Conservation (phyloP, 805 yeast genomes). For the Candida dajiaensis region DNA sequence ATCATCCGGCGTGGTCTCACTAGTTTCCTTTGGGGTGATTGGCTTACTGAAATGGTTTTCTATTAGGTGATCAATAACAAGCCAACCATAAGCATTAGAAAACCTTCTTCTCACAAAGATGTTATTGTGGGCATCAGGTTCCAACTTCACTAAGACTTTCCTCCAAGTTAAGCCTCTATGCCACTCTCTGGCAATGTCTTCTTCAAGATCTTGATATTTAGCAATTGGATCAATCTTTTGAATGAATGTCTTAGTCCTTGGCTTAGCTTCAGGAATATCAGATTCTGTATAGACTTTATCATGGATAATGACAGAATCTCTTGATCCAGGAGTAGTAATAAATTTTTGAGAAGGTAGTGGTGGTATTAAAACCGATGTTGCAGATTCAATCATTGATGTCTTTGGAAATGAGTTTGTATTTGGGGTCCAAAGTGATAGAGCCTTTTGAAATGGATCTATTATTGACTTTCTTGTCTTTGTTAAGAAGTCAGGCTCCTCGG, state of each 20-base stretch:
- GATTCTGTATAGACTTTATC: conserved; percentile 54
- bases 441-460: conserved; percentile 39
- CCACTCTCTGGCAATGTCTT: conserved; percentile 63
- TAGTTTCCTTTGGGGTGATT: conserved; percentile 7
- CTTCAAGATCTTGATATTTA: conserved; percentile 48
- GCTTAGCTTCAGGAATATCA: conserved; percentile 36
- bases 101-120: conserved; percentile 66
- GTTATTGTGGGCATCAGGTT: conserved; percentile 76
- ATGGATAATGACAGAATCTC: conserved; percentile 58
- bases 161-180: conserved; percentile 68
- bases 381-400: conserved; percentile 64
- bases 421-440: conserved; percentile 38
- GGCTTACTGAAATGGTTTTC: conserved; percentile 48
- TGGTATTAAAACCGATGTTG: conserved; percentile 59
- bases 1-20: conserved; percentile 3
- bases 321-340: conserved; percentile 54
- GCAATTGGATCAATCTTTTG: conserved; percentile 27
- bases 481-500: conserved; percentile 11
- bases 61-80: conserved; percentile 64
- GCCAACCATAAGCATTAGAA: conserved; percentile 84
- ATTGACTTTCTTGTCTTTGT: conserved; percentile 23
- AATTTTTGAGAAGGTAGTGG: conserved; percentile 60
- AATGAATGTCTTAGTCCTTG: conserved; percentile 22
- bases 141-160: conserved; percentile 57
- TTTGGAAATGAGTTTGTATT: conserved; percentile 42